Conservation (phyloP, 2,329 filamentous ascomycete species). For the Penicillium glabrum region DNA sequence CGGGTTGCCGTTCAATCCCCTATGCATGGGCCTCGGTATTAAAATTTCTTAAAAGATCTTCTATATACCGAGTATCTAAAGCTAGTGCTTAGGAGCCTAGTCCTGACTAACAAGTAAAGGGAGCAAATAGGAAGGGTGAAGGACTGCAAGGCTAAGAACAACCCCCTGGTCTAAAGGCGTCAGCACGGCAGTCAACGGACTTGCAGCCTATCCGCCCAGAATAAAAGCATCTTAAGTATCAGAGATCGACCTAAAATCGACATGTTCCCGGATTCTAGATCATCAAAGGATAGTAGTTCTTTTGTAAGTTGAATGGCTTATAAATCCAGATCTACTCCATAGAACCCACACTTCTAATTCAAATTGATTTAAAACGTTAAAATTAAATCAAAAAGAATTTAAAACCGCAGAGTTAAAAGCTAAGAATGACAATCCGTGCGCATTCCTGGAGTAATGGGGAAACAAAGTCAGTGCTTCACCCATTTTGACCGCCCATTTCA, state of each 20-base stretch:
- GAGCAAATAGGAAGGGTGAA: not conserved
- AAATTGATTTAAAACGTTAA: not conserved
- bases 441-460: not conserved
- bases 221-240: not conserved
- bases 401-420: not conserved
- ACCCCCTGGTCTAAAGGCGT: not conserved
- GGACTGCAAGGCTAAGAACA: not conserved
- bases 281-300: not conserved
- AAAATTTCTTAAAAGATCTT: not conserved
- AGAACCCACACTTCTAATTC: not conserved
- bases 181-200: slow-evolving; percentile 2
- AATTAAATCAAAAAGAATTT: not conserved
- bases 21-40: not conserved
- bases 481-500: not conserved
- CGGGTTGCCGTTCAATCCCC: slow-evolving; percentile 9
- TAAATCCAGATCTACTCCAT: not conserved
- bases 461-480: not conserved
- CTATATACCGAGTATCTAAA: not conserved
- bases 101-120: not conserved
- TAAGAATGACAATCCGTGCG: not conserved
- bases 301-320: not conserved
- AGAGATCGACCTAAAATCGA: not conserved
- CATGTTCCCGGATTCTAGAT: not conserved
- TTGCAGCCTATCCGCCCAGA: slow-evolving; percentile 1
- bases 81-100: not conserved